Base-by-base conservation (phyloP, 148 eudicot genomes). In the Dianthus caryophyllus region DNA sequence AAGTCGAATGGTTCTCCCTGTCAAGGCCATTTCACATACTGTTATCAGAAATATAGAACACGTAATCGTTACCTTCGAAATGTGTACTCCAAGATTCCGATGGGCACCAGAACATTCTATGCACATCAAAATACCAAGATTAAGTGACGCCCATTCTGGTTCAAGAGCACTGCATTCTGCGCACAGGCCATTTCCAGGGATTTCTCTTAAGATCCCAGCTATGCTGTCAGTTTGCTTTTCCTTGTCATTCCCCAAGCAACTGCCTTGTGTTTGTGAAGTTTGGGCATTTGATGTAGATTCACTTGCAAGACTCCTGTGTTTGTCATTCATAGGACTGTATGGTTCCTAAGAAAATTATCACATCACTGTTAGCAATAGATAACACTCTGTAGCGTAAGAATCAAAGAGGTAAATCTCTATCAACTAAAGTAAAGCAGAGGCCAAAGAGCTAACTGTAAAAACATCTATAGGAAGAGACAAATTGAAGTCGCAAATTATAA, bases 61-160 rank as follows among this genome's bases (percentile, higher is more conserved):
- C 20, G 11, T 38, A 54, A 41, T 54, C n/a, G 55, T 73, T n/a
- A 91, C 97, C 97, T 91, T 91, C 56, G 97, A 91, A 74, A 88
- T 84, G 75, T 91, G 97, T 77, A 91, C 97, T 65, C 97, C 97
- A 70, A 91, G 97, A 78, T 91, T 91, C 66, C 97, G 80, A 69
- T 91, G 97, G 58, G 88, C 91, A 62, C 97, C 96, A 56, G 97
- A 91, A 80, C 97, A 91, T 77, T 83, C 92, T 27, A 91, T 91
- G 71, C 97, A 91, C 54, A 91, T 79, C 79, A 91, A 75, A 75
- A 88, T 78, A 69, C 97, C 97, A 70, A 91, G 84, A 79, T 91
- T 91, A 56, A 91, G 74, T 68, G 97, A 91, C 61, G 97, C 97
- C 97, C 97, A 91, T 65, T 88, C 97, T 44, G 97, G 96, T 13